Evolutionary conservation across 2,329 filamentous ascomycete species (phyloP), one percentile per base, ranked within the genome.

Genomic region (Stemphylium lycopersici): DNA sequence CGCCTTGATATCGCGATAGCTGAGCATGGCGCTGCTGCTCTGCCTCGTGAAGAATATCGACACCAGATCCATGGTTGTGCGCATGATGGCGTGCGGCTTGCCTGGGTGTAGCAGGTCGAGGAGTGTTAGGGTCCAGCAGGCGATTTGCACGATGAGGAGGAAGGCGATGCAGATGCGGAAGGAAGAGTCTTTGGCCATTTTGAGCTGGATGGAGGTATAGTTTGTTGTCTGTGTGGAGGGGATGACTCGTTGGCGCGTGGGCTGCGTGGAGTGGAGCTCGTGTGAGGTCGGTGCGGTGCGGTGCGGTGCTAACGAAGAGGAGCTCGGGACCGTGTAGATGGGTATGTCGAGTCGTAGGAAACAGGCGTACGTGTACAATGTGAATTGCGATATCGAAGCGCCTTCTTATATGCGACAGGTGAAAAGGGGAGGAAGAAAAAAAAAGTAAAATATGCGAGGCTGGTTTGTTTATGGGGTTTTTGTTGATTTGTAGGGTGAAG

Each of bases 91-190:
- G 13, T 61, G 61, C 0, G 69, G 67, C 18, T 67, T 69, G 3
- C 69, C 69, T 0, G 71, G 70, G 34, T 61, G 63, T 41, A 70
- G 57, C 1, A 75, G 59, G 39, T 73, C 69, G 44, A 71, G 64
- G 0, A 75, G 57, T 1, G 67, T 69, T 1, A 73, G 52, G 34
- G 61, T 44, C 71, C 71, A 75, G 60, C 66, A 70, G 11, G 63
- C 60, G 16, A 66, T 53, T 55, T 75, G 70, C 32, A 73, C 52
- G 16, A 63, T 43, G 36, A 73, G 65, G 10, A 75, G 67, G 37
- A 72, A 53, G 33, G 60, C 56, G 48, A 75, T 66, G 61, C 62
- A 66, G 40, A 63, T 26, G 39, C 68, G 68, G 56, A 73, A 66
- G 1, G 68, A 65, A 3, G 66, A 52, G 3, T 66, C 58, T 51